Evolutionary conservation across 352 stramenopile genomes (phyloP), one percentile per base, ranked within the genome.

Genomic region (Globisporangium canariense): DNA sequence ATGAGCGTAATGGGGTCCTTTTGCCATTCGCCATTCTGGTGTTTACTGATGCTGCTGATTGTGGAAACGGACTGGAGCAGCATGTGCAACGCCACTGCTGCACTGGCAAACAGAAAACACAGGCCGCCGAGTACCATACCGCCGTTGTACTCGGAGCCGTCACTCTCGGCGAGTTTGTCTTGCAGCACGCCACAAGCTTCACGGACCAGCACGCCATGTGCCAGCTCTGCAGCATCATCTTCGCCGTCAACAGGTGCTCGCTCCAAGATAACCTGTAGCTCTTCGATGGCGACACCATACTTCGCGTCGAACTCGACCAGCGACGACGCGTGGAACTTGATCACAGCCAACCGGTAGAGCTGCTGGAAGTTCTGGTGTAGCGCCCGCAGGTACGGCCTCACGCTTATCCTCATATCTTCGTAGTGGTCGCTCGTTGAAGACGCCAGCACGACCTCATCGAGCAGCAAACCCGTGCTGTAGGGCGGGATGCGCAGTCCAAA

Each of bases 91-190:
- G 66, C 61, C 58, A 63, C 28, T 66, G 45, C 18, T 34, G 59
- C 66, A 30, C 75, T 79, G 11, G 63, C 14, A 0, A 89, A 55
- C 0, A 93, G 67, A 28, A 86, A 20, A 0, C 49, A 32, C 0
- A 91, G 54, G 0, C 85, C 85, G 1, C 40, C 60, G 20, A 71
- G 71, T 16, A 91, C 74, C 25, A 68, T 66, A 3, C 49, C 45
- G 3, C 30, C 40, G 56, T 92, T 75, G 69, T 94, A 94, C 71
- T 94, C 86, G 0, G 84, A 92, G 7, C 86, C 86, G 60, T 94
- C 81, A 58, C 82, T 94, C 40, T 78, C 51, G 1, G 68, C 65
- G 3, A 94, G 73, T 32, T 63, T 79, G 11, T 64, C 65, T 73
- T 90, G 86, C 6, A 93, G 58, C 8, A 66, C 51, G 25, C 75